Evolutionary conservation across 441 rosid species (phyloP), one percentile per base, ranked within the genome.

Genomic region (Daphne laureola): DNA sequence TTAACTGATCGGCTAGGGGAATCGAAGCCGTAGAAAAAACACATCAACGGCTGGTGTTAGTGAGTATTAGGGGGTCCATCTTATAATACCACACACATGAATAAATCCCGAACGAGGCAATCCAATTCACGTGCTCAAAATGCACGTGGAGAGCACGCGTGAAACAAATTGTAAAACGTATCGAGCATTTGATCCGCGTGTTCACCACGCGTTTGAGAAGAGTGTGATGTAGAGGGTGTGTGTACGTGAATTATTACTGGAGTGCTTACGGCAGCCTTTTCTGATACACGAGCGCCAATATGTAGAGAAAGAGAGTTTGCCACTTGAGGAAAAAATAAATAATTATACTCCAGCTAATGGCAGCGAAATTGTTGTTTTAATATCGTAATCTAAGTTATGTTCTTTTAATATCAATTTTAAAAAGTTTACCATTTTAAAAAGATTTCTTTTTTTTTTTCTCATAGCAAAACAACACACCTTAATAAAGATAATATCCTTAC

Each of bases 11-110:
- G 35, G 26, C n/a, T 58, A 53, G 46, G 25, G 9, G 50, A 65
- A 72, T 65, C 58, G n/a, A 3, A 58, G 53, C 78, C 73, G 67
- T 73, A 17, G 43, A 13, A 58, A 55, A 14, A 0, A 5, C 38
- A 2, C 8, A 65, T 65, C 56, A 43, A 70, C 81, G 73, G 76
- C 13, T 14, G 17, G 6, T 49, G 35, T 58, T 16, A 12, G 31
- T 14, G 35, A 25, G 7, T 43, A 18, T 26, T 7, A 3, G 45
- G 45, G 68, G 66, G 59, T 25, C 57, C 51, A 26, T 27, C 14
- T 58, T 69, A 62, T 73, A 53, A 57, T 66, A 61, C 58, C 3
- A 23, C 46, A 21, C 54, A 17, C 11, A 61, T 18, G 11, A 41
- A 58, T 11, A 17, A 41, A 45, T 15, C 43, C 14, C 26, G 54